Evolutionary conservation across 2,329 filamentous ascomycete genomes (phyloP), one percentile per base, ranked within the genome.

Genomic region (Alternaria atra): DNA sequence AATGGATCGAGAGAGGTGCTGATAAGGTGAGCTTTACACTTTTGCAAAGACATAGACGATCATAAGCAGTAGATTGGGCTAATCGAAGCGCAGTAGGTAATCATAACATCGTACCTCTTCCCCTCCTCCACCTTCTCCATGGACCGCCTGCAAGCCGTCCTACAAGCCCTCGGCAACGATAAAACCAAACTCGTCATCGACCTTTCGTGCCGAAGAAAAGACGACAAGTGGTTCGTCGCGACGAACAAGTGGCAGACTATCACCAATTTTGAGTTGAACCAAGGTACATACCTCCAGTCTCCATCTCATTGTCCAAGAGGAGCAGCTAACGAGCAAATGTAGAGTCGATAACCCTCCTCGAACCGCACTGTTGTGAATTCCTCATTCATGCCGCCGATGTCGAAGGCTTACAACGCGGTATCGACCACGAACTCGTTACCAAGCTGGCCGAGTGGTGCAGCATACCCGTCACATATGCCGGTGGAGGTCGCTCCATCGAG

Each of bases 211-310:
- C 89, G 95, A 52, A 85, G 89, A 60, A 90, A 89, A 61, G 91
- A 85, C 37, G 84, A 90, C 57, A 90, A 83, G 39, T 99, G 95
- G 95, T 93, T 91, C 73, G 95, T 99, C n/a, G 94, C 95, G 56
- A 99, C 97, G 90, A 92, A 99, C 80, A 97, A 97, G 79, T 99
- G 95, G 95, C 95, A 98, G 84, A 97, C 93, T 1, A 90, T 98
- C 57, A 98, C 95, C 1, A 92, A 97, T 73, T 97, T 97, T 89
- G 93, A 97, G 77, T 89, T 99, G 66, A 94, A 90, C 65, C 84
- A 91, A 84, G 91, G 94, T 94, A 81, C 58, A 80, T 54, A 7
- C 46, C 34, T 8, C 17, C 6, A 4, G 12, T 52, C n/a, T 29
- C 15, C 23, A 20, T 29, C 10, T 17, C 9, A 13, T 10, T 13